A percentile compares a stretch with the other conserved stretches of the same genome.
Conservation (phyloP, 768 basidiomycete genomes). For the Macrolepiota albuminosa region DNA sequence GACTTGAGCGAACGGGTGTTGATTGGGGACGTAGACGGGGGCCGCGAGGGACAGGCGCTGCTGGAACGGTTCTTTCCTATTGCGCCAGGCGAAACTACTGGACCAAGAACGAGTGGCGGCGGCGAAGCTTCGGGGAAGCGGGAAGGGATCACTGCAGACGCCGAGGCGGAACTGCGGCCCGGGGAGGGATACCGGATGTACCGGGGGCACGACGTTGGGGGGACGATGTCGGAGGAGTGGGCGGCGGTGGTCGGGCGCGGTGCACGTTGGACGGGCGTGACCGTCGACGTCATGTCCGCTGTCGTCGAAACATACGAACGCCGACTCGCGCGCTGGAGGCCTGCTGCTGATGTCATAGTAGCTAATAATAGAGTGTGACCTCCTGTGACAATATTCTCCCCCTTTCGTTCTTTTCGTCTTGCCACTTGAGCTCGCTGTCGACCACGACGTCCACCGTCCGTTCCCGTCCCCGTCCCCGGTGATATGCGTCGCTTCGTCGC, state of each 20-base stretch:
- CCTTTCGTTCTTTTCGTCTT: constrained; percentile 12
- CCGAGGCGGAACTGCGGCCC: constrained; percentile 29
- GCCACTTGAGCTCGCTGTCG: constrained; percentile 2
- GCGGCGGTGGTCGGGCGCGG: constrained; percentile 46
- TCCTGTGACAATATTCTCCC: constrained; percentile 6
- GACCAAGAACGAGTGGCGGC: constrained; percentile 4
- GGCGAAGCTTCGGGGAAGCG: neutral
- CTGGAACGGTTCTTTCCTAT: constrained; percentile 41
- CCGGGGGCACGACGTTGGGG: constrained; percentile 61
- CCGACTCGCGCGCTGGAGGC: constrained; percentile 43
- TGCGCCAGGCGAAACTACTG: neutral
- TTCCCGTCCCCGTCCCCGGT: constrained; percentile 1
- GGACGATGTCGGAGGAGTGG: constrained; percentile 49
- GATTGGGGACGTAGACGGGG: constrained; percentile 26
- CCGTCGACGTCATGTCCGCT: constrained; percentile 41
- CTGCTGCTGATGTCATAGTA: constrained; percentile 11
- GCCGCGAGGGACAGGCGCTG: constrained; percentile 18
- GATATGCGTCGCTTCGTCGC: constrained; percentile 64
- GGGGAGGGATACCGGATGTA: constrained; percentile 64
- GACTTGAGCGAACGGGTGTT: constrained; percentile 59
- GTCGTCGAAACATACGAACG: constrained; percentile 67
- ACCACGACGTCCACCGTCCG: constrained; percentile 6
- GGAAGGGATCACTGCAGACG: constrained; percentile 10
- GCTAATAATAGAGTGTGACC: constrained; percentile 11
- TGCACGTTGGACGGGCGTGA: constrained; percentile 52